Base-by-base conservation (phyloP, 2,329 filamentous ascomycete species). In the Neopestalotiopsis rosae region DNA sequence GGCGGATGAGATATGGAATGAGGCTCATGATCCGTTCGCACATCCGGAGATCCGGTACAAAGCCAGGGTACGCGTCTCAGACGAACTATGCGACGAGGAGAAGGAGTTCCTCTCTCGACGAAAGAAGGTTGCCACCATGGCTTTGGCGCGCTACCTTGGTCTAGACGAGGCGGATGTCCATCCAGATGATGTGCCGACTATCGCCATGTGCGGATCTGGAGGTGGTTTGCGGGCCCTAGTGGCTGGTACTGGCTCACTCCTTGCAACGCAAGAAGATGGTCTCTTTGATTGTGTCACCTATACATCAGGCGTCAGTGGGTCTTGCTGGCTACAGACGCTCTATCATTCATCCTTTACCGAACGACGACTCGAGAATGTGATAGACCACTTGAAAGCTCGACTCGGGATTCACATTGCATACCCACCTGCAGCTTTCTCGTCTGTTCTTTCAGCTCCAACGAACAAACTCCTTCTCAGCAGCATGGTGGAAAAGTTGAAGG, bases 241-340 rank as follows among this genome's bases (percentile, higher is more conserved):
- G 20, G 95, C 96, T 1, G 95, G 95, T 3, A 91, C 94, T 0
- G 95, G 95, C 0, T 98, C 95, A 0, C 91, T 97, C 70, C 85
- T 96, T 10, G 95, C 94, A 3, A 88, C 94, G 0, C 90, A 94
- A 69, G 92, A 98, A 78, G 92, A 93, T 68, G 96, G 96, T 0
- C 84, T 99, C 0, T 97, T 97, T 78, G 95, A 98, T 80, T 98
- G 96, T 78, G 88, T 94, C 12, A 98, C 95, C 1, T 99, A 99
- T 76, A 97, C 94, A 0, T 94, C 95, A 5, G 96, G 96, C 1
- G 96, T 99, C 63, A 98, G 94, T 77, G 96, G 96, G 0, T 97
- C 93, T 72, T 98, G 96, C 79, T 99, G 96, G 96, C 86, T 98
- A 5, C 95, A 98, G 79, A 87, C 93, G 0, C 85, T 99, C 4